Base-by-base conservation (phyloP, 805 yeast species). In the Yamadazyma sp. region DNA sequence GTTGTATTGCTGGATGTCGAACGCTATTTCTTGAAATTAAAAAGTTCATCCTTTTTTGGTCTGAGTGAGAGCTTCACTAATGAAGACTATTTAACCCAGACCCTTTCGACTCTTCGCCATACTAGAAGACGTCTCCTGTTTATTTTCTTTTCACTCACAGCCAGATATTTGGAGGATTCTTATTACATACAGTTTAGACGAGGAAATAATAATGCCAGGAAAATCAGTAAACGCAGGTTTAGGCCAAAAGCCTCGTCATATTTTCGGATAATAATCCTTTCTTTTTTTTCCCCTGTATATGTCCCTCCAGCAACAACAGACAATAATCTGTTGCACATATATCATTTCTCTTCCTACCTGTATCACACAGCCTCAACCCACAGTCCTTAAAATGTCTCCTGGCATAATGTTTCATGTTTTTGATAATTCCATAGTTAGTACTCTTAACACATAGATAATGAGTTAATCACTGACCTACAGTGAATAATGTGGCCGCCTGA, bases 121-220 rank as follows among this genome's bases (percentile, higher is more conserved):
- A 26, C 7, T 33, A 10, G 37, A 28, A 23, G 24, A 48, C 41
- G 35, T 46, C 49, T 33, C 44, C 38, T 18, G 38, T 17, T 18
- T 24, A 20, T n/a, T 12, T 4, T 26, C 28, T 13, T 23, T 32
- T 11, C 8, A 17, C 10, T 31, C 41, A 18, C 32, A 34, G 4
- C 53, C 45, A 6, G 51, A 20, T 29, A 32, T 40, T 20, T 53
- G 60, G 30, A 57, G 49, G 22, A 52, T 40, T n/a, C 49, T 45
- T 35, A 42, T 50, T 28, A 44, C 46, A 28, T 46, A 50, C 31
- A 37, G 41, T 13, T 33, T 42, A 3, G 35, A 32, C 12, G 21
- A 39, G n/a, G 22, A 20, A 20, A 21, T 19, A 21, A 28, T 28
- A 7, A 36, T 29, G 16, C 38, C 28, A 3, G 21, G 13, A 26